These are phyloP conservation scores for Penicillium olsonii DNA, from an alignment of 2,329 filamentous ascomycete genomes.

Conservation along the genomic window DNA sequence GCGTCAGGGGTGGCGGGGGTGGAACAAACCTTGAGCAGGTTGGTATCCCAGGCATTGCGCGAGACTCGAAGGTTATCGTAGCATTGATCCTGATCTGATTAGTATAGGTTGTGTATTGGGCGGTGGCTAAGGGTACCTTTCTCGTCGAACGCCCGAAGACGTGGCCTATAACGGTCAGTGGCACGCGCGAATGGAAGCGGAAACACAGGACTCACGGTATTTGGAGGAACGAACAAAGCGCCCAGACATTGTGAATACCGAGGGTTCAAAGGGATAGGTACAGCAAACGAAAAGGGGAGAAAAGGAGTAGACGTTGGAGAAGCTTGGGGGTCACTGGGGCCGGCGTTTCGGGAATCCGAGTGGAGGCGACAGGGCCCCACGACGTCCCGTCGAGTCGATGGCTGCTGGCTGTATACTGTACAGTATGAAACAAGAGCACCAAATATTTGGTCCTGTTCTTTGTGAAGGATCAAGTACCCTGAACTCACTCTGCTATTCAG, in stretches of 20 bases:
- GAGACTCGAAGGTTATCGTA: slow-evolving; percentile 98
- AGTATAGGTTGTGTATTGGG: slow-evolving; percentile 3
- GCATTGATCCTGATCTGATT: slow-evolving; percentile 72
- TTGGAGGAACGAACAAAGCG: slow-evolving; percentile 74
- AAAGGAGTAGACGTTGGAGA: slow-evolving; percentile 21
- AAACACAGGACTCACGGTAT: slow-evolving; percentile 59
- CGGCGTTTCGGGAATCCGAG: slow-evolving; percentile 21
- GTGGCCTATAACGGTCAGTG: slow-evolving; percentile 67
- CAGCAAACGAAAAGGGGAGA: slow-evolving; percentile 10
- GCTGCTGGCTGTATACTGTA: neutral
- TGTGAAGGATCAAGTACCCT: too few relatives aligned
- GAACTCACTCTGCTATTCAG: too few relatives aligned
- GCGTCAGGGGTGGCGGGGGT: slow-evolving; percentile 29
- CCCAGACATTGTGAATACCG: slow-evolving; percentile 58
- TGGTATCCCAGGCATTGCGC: slow-evolving; percentile 98
- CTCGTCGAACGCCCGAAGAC: slow-evolving; percentile 94
- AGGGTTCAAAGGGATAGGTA: slow-evolving; percentile 12
- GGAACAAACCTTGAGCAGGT: slow-evolving; percentile 82
- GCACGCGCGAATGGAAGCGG: slow-evolving; percentile 23
- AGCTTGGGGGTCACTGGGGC: slow-evolving; percentile 25
- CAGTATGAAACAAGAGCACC: too few relatives aligned
- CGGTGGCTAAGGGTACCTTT: slow-evolving; percentile 57
- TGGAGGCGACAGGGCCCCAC: slow-evolving; percentile 11
- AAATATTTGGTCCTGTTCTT: too few relatives aligned
- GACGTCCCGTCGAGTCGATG: neutral